A percentile compares a stretch with the other conserved stretches of the same genome.
phyloP scores from a whole-genome alignment of 495 filamentous ascomycete species.

The Glonium stellatum region DNA sequence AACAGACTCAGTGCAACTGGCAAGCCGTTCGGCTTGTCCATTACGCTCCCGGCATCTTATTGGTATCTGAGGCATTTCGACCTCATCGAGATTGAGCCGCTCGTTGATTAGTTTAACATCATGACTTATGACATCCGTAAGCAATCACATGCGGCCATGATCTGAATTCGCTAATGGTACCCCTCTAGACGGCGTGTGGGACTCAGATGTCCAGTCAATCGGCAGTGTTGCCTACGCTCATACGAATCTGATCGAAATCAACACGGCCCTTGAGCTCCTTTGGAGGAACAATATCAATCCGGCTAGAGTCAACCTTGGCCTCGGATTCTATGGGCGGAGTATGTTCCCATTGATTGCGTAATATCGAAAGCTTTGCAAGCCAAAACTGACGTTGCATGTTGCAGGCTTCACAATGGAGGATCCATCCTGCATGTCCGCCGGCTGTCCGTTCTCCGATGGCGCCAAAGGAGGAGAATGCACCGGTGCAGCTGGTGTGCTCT shows the following conservation, averaged over 20 bases:
- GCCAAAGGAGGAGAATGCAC: slow-evolving; percentile 36
- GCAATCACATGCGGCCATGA: too few species aligned
- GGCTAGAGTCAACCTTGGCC: slow-evolving; percentile 37
- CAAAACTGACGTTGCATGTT: too few species aligned
- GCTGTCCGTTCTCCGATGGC: slow-evolving; percentile 31
- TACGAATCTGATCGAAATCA: slow-evolving; percentile 41
- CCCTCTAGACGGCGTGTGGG: too few species aligned
- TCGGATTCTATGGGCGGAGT: slow-evolving; percentile 40
- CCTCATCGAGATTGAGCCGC: slow-evolving; percentile 5
- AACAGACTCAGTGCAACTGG: too few species aligned
- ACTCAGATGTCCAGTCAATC: too few species aligned
- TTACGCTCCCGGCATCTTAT: slow-evolving; percentile 18
- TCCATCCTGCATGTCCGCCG: slow-evolving; percentile 29
- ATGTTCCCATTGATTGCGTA: too few species aligned
- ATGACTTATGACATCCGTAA: slow-evolving; percentile 29
- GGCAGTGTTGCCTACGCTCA: slow-evolving; percentile 31
- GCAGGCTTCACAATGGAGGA: slow-evolving; percentile 40
- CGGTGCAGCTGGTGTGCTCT: slow-evolving; percentile 32
- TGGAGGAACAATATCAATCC: slow-evolving; percentile 38
- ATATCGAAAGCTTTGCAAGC: too few species aligned
- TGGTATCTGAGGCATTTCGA: slow-evolving; percentile 21
- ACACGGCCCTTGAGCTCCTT: slow-evolving; percentile 33
- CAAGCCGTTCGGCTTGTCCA: too few species aligned
- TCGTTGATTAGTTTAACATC: slow-evolving; percentile 20
- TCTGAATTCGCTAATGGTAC: too few species aligned